Evolutionary conservation across 495 filamentous ascomycete species (phyloP).

Genomic region (Neurospora sp.): DNA sequence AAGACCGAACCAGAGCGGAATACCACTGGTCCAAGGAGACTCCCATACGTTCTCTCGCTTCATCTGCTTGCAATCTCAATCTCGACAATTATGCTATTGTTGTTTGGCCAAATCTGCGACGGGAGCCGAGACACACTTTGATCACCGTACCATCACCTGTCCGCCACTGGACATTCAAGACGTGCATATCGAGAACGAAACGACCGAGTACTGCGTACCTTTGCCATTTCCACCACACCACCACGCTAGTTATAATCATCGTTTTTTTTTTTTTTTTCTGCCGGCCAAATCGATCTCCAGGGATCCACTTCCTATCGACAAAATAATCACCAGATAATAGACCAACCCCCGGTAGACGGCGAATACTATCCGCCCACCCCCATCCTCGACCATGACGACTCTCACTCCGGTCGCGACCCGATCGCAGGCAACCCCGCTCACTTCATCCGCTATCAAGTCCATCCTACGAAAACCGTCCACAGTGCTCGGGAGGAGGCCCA

Average conservation of each 20-base stretch:
- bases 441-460: conserved; percentile 29
- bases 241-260: neutral
- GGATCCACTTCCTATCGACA: neutral
- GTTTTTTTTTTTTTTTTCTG: neutral
- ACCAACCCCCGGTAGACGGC: neutral
- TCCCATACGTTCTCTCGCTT: neutral
- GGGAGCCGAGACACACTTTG: neutral
- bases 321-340: neutral
- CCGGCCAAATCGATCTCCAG: neutral
- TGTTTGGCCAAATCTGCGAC: neutral
- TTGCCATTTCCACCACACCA: neutral
- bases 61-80: neutral
- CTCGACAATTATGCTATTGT: neutral
- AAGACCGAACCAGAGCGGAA: neutral
- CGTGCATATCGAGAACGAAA: neutral
- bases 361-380: neutral
- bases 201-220: neutral
- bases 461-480: conserved; percentile 33
- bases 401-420: conserved; percentile 17
- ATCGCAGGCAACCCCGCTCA: conserved; percentile 7
- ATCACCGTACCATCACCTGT: neutral
- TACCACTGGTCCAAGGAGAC: neutral
- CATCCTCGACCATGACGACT: conserved; percentile 17
- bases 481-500: conserved; percentile 26
- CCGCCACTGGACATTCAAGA: neutral